Evolutionary conservation across 1,284 basidiomycete genomes (phyloP).

Genomic region (Wolfiporia cocos): DNA sequence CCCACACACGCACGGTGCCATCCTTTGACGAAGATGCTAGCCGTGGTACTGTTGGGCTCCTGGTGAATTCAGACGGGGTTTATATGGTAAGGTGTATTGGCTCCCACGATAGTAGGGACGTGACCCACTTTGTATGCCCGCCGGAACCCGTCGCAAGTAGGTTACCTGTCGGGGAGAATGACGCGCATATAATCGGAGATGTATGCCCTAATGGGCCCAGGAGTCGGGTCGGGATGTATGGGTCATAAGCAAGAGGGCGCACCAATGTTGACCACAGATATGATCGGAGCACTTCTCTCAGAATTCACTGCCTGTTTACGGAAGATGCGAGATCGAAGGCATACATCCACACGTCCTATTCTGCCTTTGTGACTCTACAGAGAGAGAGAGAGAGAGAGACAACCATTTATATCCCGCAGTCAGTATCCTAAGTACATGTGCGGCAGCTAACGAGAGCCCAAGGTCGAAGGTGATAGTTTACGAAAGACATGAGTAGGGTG

Average conservation of each 20-base stretch:
- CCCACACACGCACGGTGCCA: constrained; percentile 93
- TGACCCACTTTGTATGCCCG: constrained; percentile 97
- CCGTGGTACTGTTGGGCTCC: constrained; percentile 72
- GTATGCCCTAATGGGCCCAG: constrained; percentile 60
- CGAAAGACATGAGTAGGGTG: too few species aligned
- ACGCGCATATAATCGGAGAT: constrained; percentile 91
- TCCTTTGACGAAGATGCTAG: constrained; percentile 96
- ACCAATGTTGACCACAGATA: too few species aligned
- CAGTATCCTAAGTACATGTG: too few species aligned
- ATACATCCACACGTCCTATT: too few species aligned
- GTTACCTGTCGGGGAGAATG: constrained; percentile 91
- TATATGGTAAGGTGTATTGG: constrained; percentile 69
- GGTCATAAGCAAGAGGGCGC: constrained; percentile 15
- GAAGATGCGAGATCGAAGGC: too few species aligned
- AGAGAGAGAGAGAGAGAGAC: too few species aligned
- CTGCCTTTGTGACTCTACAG: too few species aligned
- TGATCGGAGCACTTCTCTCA: too few species aligned
- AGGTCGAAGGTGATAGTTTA: too few species aligned
- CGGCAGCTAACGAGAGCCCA: too few species aligned
- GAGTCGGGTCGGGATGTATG: neutral
- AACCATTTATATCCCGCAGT: too few species aligned
- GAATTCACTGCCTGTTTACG: too few species aligned
- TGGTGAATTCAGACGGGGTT: constrained; percentile 21
- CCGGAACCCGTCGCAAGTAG: constrained; percentile 93
- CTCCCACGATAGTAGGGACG: constrained; percentile 89